Percentiles rank a stretch among this genome's conserved stretches.
Evolutionary conservation across 129 eudicot genomes (phyloP).

Genomic region (Saussurea involucrata): DNA sequence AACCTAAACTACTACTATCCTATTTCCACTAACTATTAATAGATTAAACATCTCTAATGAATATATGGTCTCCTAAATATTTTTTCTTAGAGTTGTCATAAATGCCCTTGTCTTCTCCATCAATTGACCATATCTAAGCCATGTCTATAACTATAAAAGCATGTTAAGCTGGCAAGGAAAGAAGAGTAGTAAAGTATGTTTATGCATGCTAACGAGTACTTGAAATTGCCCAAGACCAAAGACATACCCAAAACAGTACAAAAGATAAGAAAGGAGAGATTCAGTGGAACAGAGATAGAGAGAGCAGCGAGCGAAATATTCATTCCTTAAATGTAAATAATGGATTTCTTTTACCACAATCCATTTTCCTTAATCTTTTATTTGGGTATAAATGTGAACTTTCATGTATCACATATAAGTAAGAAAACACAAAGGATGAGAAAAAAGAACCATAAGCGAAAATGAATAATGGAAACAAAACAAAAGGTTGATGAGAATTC

Average conservation of each 20-base stretch:
- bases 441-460: background rate
- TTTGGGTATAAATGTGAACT: background rate
- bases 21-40: background rate
- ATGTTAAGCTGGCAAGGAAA: background rate
- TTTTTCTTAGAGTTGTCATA: background rate
- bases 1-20: background rate
- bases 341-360: background rate
- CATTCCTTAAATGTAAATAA: background rate
- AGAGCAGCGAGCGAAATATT: background rate
- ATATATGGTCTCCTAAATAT: background rate
- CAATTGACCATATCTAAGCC: slow-evolving; percentile 7
- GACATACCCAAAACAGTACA: background rate
- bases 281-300: background rate
- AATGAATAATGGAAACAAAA: background rate
- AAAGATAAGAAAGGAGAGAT: background rate
- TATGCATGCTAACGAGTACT: background rate
- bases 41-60: background rate
- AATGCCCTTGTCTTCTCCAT: background rate
- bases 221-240: background rate
- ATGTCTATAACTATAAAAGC: background rate
- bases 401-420: background rate
- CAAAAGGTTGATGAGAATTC: background rate
- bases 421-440: background rate
- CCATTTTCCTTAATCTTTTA: background rate
- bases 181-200: background rate